Conservation (phyloP, 805 yeast genomes). For the Kuraishia piskuri region DNA sequence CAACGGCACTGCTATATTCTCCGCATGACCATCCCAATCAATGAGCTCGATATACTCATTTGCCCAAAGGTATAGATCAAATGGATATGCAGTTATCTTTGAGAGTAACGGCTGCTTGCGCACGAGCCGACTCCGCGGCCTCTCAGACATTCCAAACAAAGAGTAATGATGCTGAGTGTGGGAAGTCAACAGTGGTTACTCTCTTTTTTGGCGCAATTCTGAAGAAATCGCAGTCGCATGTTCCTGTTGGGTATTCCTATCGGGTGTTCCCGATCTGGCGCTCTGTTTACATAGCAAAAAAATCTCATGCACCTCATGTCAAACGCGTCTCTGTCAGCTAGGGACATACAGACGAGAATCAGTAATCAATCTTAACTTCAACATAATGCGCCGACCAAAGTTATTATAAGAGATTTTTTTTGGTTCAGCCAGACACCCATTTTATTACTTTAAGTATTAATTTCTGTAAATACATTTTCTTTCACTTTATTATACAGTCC, state of each 20-base stretch:
- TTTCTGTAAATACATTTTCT: no score
- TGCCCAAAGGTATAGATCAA: constrained; percentile 14
- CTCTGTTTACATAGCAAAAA: not conserved
- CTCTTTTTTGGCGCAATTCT: no score
- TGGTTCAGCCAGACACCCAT: no score
- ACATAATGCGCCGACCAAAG: no score
- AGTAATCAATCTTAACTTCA: no score
- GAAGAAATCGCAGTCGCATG: no score
- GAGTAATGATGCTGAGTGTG: no score
- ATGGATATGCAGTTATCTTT: constrained; percentile 9
- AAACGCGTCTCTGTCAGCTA: not conserved
- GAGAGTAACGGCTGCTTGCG: constrained; percentile 1
- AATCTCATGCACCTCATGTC: not conserved
- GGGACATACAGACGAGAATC: not conserved
- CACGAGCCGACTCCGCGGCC: not conserved
- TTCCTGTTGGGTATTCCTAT: no score
- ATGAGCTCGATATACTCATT: constrained; percentile 16
- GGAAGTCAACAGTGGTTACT: no score
- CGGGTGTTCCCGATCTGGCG: not conserved
- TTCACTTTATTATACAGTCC: no score
- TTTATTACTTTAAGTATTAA: no score
- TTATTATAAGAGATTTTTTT: no score
- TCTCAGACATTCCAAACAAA: not conserved
- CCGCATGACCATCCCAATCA: constrained; percentile 18
- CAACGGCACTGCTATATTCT: constrained; percentile 10